phyloP scores from a whole-genome alignment of 73 alveolate species.

The Breviolum minutum region DNA sequence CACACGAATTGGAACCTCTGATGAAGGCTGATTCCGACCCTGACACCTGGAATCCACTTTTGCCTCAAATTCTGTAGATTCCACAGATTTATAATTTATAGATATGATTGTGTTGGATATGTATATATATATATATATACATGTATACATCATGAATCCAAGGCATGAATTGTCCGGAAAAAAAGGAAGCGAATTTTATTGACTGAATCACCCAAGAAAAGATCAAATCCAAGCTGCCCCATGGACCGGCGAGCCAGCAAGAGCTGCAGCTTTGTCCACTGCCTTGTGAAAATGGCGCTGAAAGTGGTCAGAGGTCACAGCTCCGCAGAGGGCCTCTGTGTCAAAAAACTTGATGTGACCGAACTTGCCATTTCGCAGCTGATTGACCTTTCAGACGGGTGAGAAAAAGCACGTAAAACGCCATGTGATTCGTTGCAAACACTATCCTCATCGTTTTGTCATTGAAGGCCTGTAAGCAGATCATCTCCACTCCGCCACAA shows the following conservation, averaged over 20 bases:
- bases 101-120: background rate
- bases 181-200: too few relatives aligned
- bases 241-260: constrained; percentile 87
- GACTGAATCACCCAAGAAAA: background rate
- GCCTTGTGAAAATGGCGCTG: background rate
- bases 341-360: constrained; percentile 89
- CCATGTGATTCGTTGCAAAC: background rate
- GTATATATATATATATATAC: too few relatives aligned
- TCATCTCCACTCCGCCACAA: constrained; percentile 91
- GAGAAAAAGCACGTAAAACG: background rate
- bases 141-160: too few relatives aligned
- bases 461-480: constrained; percentile 66
- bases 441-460: too few relatives aligned
- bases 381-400: constrained; percentile 53
- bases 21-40: background rate
- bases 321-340: constrained; percentile 29
- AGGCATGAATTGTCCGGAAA: too few relatives aligned
- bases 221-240: constrained; percentile 25
- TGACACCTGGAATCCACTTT: too few relatives aligned
- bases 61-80: background rate
- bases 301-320: background rate
- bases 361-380: constrained; percentile 90
- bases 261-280: constrained; percentile 79
- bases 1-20: constrained; percentile 67
- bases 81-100: background rate